These are phyloP conservation scores for Zymoseptoria passerinii DNA, from an alignment of 2,329 filamentous ascomycete genomes.

Conservation along the genomic window DNA sequence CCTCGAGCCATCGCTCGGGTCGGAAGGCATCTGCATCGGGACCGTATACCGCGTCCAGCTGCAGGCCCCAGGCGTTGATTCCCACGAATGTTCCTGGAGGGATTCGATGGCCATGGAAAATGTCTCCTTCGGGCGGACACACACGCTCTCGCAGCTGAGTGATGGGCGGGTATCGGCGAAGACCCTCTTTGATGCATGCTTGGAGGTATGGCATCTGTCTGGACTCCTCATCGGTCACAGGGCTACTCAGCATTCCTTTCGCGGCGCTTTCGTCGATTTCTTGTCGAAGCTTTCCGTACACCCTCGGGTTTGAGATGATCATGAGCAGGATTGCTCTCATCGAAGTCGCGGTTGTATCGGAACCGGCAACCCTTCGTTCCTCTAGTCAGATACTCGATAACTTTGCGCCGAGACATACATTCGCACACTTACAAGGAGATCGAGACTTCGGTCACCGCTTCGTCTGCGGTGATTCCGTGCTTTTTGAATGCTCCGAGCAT, in stretches of 20 bases:
- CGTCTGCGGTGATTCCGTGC: no score
- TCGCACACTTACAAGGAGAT: no score
- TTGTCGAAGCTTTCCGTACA: conserved; percentile 38
- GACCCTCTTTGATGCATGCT: conserved; percentile 34
- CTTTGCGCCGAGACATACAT: no score
- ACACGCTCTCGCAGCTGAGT: conserved; percentile 29
- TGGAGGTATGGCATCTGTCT: conserved; percentile 30
- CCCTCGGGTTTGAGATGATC: conserved; percentile 14
- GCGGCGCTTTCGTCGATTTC: conserved; percentile 34
- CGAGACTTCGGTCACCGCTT: no score
- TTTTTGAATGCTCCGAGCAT: no score
- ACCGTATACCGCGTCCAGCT: conserved; percentile 19
- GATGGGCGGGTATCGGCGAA: conserved; percentile 32
- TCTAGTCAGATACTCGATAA: not conserved
- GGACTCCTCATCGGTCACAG: conserved; percentile 16
- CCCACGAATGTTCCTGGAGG: conserved; percentile 21
- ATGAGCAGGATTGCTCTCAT: conserved; percentile 24
- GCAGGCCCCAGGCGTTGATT: conserved; percentile 17
- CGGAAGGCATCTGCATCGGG: conserved; percentile 16
- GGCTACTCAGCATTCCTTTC: not conserved
- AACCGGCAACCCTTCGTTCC: conserved; percentile 31
- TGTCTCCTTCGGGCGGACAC: conserved; percentile 27
- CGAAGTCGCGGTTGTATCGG: conserved; percentile 44
- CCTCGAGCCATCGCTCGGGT: conserved; percentile 20
- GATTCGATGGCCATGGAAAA: conserved; percentile 26